phyloP scores from a whole-genome alignment of 2,329 filamentous ascomycete genomes.

The Arthrobotrys entomopaga region DNA sequence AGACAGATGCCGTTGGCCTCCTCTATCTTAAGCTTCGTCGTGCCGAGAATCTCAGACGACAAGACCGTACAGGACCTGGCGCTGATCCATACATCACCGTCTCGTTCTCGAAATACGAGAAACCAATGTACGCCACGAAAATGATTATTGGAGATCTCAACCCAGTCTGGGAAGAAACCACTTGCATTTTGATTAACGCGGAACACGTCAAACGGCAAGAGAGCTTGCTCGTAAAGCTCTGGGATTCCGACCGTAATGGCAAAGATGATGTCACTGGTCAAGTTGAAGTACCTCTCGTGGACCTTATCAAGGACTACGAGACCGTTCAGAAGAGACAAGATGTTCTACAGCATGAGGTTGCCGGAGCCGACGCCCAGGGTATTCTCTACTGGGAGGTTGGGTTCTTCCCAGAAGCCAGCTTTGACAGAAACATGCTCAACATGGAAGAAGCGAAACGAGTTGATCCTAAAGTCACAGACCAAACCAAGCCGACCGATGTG shows the following conservation, averaged over 20 bases:
- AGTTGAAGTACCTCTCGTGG: constrained; percentile 89
- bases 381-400: constrained; percentile 96
- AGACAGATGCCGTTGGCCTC: constrained; percentile 83
- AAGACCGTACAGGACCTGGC: constrained; percentile 89
- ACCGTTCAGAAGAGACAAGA: constrained; percentile 92
- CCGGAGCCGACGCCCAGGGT: constrained; percentile 87
- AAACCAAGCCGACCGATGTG: constrained; percentile 75
- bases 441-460: constrained; percentile 74
- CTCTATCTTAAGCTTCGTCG: constrained; percentile 92
- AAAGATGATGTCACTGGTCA: constrained; percentile 96
- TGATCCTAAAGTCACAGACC: constrained; percentile 86
- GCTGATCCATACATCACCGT: constrained; percentile 96
- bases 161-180: constrained; percentile 88
- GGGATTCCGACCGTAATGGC: constrained; percentile 90
- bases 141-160: constrained; percentile 96
- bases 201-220: constrained; percentile 94
- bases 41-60: constrained; percentile 86
- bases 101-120: constrained; percentile 94
- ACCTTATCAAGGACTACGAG: constrained; percentile 92
- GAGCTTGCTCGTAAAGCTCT: constrained; percentile 90
- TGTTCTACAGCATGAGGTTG: constrained; percentile 81
- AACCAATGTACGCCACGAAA: constrained; percentile 96
- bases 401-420: constrained; percentile 90
- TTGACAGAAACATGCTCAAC: constrained; percentile 80
- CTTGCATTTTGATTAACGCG: constrained; percentile 83